Evolutionary conservation across 2,329 filamentous ascomycete species (phyloP).

Genomic region (Cladorrhinum sp.): DNA sequence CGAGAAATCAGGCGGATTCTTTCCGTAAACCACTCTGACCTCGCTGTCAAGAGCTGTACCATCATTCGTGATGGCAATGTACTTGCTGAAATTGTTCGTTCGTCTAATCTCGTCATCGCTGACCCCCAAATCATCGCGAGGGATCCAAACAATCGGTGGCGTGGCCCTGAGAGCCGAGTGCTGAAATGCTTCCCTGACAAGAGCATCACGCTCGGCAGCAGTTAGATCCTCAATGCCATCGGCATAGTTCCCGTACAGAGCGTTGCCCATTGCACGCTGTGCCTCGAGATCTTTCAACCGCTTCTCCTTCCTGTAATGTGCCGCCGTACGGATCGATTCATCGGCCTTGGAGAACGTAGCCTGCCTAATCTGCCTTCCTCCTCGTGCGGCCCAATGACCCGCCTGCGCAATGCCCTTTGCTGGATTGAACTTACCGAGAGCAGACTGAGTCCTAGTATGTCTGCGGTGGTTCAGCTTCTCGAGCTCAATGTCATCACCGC

Average conservation of each 20-base stretch:
- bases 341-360: conserved; percentile 44
- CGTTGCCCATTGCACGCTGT: conserved; percentile 70
- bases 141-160: conserved; percentile 90
- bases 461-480: conserved; percentile 29
- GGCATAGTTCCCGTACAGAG: conserved; percentile 81
- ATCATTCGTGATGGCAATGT: conserved; percentile 92
- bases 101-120: conserved; percentile 86
- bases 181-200: conserved; percentile 85
- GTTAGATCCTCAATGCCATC: conserved; percentile 95
- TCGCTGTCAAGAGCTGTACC: conserved; percentile 84
- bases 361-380: conserved; percentile 48
- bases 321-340: conserved; percentile 41
- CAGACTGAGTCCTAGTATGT: conserved; percentile 21
- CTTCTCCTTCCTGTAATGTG: conserved; percentile 47
- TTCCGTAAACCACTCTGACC: conserved; percentile 76
- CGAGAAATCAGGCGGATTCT: conserved; percentile 84
- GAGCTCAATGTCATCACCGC: conserved; percentile 37
- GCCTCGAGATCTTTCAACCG: conserved; percentile 65
- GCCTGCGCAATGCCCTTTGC: conserved; percentile 49
- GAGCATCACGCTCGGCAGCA: conserved; percentile 79
- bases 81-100: conserved; percentile 71
- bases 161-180: conserved; percentile 83
- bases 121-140: conserved; percentile 82
- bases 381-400: conserved; percentile 46
- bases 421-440: conserved; percentile 35